These are phyloP conservation scores for Spathaspora girioi DNA, from an alignment of 805 yeast species.

Conservation along the genomic window DNA sequence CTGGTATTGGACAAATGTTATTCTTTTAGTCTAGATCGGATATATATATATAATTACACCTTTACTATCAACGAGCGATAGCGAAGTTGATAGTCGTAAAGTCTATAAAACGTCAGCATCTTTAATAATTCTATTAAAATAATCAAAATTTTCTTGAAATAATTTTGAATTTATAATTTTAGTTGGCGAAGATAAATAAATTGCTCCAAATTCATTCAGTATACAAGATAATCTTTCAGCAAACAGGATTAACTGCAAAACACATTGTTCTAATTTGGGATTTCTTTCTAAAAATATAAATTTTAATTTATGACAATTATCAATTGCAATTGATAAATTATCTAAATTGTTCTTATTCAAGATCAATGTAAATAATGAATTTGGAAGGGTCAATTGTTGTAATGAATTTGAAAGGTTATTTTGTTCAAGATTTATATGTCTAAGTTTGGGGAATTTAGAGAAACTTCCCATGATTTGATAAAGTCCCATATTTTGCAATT, in stretches of 20 bases:
- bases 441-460: neutral
- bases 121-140: conserved; percentile 1
- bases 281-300: conserved; percentile 2
- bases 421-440: conserved; percentile 1
- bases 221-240: neutral
- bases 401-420: neutral
- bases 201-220: neutral
- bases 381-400: neutral
- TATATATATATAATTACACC: too few relatives aligned
- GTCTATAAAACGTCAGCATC: conserved; percentile 1
- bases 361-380: neutral
- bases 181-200: conserved; percentile 1
- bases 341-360: neutral
- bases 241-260: neutral
- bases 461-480: neutral
- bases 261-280: neutral
- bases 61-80: too few relatives aligned
- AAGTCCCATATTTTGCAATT: neutral
- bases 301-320: neutral
- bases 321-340: neutral
- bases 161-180: neutral
- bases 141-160: neutral
- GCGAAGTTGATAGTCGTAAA: neutral
- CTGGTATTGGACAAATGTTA: neutral
- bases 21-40: too few relatives aligned